Base-by-base conservation (phyloP, 2,329 filamentous ascomycete species). In the Pochonia chlamydosporia region DNA sequence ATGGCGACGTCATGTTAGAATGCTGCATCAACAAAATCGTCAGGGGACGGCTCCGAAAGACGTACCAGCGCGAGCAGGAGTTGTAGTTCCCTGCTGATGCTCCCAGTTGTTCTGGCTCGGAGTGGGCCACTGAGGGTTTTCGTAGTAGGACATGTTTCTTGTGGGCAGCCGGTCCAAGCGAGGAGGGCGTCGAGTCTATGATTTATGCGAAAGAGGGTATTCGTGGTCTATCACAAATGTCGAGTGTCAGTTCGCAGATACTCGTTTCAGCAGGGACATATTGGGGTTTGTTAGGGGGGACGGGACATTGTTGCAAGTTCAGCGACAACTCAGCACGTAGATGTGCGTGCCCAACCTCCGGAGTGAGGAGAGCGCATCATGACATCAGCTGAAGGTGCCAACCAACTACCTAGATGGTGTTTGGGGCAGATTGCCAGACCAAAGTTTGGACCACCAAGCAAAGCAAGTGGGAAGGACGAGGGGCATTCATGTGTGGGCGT, bases 91-190 rank as follows among this genome's bases (percentile, higher is more conserved):
- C 55, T 72, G 70, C 55, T 72, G 70, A 50, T 70, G 69, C n/a
- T 73, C 70, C 70, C 70, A 73, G 60, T 64, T 71, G 59, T 66
- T 72, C 52, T 67, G 63, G 51, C 48, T 52, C 21, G 60, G 56
- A 45, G 61, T 59, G 49, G 68, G 60, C 69, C 69, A 65, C 54
- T 65, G 69, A 28, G 62, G 59, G 56, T 70, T 71, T 52, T 72
- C 68, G 66, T 72, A 72, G 60, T 72, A 72, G 57, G 69, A 71
- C 69, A 71, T 71, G 58, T 31, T 20, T 44, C 45, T 44, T 40
- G 13, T 35, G 9, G 23, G 25, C 24, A n/a, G 26, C 13, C 13
- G 25, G 23, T 47, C 25, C 18, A 21, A 16, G 28, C 13, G 16
- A 42, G 1, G n/a, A 13, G 23, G 9, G 4, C 13, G 20, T 21